Conservation (phyloP, 805 yeast genomes). For the Yamadazyma paraphyllophila region DNA sequence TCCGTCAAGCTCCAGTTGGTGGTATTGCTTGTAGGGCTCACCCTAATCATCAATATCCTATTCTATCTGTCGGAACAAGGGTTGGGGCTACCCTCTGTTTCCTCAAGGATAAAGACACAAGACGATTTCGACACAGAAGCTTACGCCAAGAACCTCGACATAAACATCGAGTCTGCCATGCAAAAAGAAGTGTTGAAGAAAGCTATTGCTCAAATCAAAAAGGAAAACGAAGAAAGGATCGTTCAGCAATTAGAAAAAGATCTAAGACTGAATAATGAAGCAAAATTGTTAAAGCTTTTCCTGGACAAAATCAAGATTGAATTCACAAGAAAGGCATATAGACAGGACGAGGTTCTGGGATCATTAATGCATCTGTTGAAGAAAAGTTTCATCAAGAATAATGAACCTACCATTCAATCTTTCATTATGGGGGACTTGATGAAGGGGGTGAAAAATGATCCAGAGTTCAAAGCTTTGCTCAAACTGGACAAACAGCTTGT, state of each 20-base stretch:
- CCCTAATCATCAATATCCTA: background rate
- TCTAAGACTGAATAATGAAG: constrained; percentile 2
- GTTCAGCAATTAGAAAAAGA: constrained; percentile 10
- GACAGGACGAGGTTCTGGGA: constrained; percentile 13
- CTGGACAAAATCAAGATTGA: constrained; percentile 7
- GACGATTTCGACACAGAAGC: background rate
- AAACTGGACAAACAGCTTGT: background rate
- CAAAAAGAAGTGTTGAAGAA: constrained; percentile 9
- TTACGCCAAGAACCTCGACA: constrained; percentile 1
- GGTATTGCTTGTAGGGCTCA: background rate
- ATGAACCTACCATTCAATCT: constrained; percentile 11
- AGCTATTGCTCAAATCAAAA: constrained; percentile 11
- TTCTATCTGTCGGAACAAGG: background rate
- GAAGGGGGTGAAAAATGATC: constrained; percentile 6
- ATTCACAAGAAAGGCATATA: constrained; percentile 15
- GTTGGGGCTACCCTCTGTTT: background rate
- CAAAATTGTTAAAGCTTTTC: background rate
- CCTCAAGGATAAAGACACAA: background rate
- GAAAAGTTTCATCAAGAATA: constrained; percentile 11
- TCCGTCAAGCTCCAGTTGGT: background rate
- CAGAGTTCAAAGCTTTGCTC: background rate
- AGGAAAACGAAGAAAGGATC: constrained; percentile 11
- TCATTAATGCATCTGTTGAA: constrained; percentile 15
- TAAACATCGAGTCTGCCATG: background rate
- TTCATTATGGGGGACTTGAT: constrained; percentile 16